Conservation (phyloP, 352 stramenopile genomes). For the Phytophthora macrochlamydospora region DNA sequence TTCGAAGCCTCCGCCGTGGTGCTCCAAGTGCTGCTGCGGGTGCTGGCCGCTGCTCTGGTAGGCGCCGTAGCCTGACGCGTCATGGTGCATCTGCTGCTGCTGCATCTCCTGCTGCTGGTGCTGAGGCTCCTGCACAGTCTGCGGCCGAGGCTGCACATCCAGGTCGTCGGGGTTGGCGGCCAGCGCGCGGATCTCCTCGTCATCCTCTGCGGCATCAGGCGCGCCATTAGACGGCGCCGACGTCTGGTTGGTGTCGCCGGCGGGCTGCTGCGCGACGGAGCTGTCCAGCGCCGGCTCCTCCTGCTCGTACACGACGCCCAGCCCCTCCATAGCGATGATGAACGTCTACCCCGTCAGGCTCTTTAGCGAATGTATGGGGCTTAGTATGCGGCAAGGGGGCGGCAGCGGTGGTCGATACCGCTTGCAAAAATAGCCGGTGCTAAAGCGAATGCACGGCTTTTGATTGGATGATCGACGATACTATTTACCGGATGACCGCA, state of each 20-base stretch:
- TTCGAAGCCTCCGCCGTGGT: conserved; percentile 36
- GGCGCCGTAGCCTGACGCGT: conserved; percentile 25
- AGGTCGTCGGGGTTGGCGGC: conserved; percentile 63
- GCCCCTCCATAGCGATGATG: conserved; percentile 58
- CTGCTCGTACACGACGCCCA: conserved; percentile 80
- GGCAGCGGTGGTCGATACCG: background rate
- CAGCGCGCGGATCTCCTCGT: conserved; percentile 73
- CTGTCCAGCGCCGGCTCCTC: conserved; percentile 54
- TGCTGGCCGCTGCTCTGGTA: conserved; percentile 47
- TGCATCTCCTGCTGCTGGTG: conserved; percentile 2
- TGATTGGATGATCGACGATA: background rate
- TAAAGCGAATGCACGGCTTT: background rate
- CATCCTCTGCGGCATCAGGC: conserved; percentile 45
- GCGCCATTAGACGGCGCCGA: background rate
- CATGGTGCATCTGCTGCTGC: conserved; percentile 27
- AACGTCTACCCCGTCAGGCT: conserved; percentile 18
- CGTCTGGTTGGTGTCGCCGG: conserved; percentile 10
- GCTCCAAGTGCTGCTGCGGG: conserved; percentile 54
- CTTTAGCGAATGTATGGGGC: conserved; percentile 27
- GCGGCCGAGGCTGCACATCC: conserved; percentile 14
- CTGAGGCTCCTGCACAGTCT: conserved; percentile 4
- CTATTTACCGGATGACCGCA: background rate
- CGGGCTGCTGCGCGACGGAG: conserved; percentile 10
- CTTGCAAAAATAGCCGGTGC: background rate
- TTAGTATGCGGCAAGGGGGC: conserved; percentile 8